phyloP scores from a whole-genome alignment of 2,329 filamentous ascomycete species.

The Sclerotinia glacialis region DNA sequence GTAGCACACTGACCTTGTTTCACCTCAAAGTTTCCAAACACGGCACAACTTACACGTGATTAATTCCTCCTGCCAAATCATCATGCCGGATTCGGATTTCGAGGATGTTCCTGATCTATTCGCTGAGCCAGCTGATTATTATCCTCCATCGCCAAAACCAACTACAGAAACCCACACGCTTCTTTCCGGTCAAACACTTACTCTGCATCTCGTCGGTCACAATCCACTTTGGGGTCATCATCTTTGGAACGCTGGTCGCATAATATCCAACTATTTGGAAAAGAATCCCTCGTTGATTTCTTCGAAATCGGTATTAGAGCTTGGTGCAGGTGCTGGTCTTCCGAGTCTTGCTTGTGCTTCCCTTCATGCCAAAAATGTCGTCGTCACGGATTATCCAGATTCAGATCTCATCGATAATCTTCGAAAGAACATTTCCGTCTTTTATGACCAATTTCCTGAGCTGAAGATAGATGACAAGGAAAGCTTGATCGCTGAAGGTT shows the following conservation, averaged over 20 bases:
- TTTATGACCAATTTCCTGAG: slow-evolving; percentile 18
- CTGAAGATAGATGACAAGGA: slow-evolving; percentile 25
- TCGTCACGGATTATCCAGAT: slow-evolving; percentile 89
- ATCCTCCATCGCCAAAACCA: slow-evolving; percentile 71
- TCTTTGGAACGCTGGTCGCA: slow-evolving; percentile 85
- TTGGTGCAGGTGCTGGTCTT: slow-evolving; percentile 84
- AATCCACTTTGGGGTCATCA: slow-evolving; percentile 88
- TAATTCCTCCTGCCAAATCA: slow-evolving; percentile 11
- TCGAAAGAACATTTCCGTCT: slow-evolving; percentile 63
- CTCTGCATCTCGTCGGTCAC: slow-evolving; percentile 78
- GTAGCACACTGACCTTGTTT: slow-evolving; percentile 14
- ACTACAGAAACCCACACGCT: slow-evolving; percentile 71
- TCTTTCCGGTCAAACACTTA: slow-evolving; percentile 52
- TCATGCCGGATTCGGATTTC: slow-evolving; percentile 26
- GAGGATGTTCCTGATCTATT: slow-evolving; percentile 55
- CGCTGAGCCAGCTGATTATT: slow-evolving; percentile 77
- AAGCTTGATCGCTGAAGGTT: slow-evolving; percentile 62
- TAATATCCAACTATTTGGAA: slow-evolving; percentile 77
- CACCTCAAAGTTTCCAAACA: neutral
- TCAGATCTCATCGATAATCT: slow-evolving; percentile 78
- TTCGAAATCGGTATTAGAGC: slow-evolving; percentile 73
- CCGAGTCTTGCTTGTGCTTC: slow-evolving; percentile 75
- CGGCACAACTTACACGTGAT: slow-evolving; percentile 25
- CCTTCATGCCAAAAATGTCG: slow-evolving; percentile 65
- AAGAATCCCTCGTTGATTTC: slow-evolving; percentile 60